A percentile compares a stretch with the other conserved stretches of the same genome.
These are phyloP conservation scores for Perkinsus marinus DNA, from an alignment of 169 alveolate genomes.

Conservation along the genomic window DNA sequence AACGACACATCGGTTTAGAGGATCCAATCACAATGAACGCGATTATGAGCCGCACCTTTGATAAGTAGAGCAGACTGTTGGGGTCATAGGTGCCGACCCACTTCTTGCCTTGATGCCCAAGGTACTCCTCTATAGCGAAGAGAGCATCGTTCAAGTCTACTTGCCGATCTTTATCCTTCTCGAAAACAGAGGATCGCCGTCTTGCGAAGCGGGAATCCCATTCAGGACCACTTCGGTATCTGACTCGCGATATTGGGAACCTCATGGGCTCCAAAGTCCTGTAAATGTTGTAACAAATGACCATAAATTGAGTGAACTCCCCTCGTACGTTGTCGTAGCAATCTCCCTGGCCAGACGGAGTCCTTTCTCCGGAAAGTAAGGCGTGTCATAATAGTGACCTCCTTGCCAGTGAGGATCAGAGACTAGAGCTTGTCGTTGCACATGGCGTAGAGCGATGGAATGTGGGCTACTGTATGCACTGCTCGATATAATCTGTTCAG, in stretches of 20 bases:
- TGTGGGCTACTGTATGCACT: background rate
- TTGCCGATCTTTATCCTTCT: background rate
- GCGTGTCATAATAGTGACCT: slow-evolving; percentile 9
- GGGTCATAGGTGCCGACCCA: slow-evolving; percentile 16
- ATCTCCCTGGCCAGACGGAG: slow-evolving; percentile 12
- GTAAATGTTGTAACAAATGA: too few species aligned
- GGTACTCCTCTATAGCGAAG: slow-evolving; percentile 12
- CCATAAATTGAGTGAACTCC: too few species aligned
- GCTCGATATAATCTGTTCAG: background rate
- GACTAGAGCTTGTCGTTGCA: background rate
- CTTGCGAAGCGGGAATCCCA: slow-evolving; percentile 19
- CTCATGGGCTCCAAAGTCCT: too few species aligned
- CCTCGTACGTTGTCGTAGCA: slow-evolving; percentile 5
- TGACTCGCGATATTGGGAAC: too few species aligned
- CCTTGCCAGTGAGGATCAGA: slow-evolving; percentile 10
- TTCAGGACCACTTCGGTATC: slow-evolving; percentile 22
- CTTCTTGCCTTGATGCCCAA: slow-evolving; percentile 16
- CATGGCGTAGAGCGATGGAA: background rate
- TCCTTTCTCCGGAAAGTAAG: slow-evolving; percentile 3
- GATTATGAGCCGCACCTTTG: slow-evolving; percentile 4
- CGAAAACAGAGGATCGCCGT: background rate
- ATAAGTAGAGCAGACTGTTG: slow-evolving; percentile 9
- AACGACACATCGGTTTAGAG: background rate
- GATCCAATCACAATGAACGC: too few species aligned
- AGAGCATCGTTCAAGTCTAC: background rate